phyloP scores from a whole-genome alignment of 257 asterid genomes.

The Anisodus acutangulus region DNA sequence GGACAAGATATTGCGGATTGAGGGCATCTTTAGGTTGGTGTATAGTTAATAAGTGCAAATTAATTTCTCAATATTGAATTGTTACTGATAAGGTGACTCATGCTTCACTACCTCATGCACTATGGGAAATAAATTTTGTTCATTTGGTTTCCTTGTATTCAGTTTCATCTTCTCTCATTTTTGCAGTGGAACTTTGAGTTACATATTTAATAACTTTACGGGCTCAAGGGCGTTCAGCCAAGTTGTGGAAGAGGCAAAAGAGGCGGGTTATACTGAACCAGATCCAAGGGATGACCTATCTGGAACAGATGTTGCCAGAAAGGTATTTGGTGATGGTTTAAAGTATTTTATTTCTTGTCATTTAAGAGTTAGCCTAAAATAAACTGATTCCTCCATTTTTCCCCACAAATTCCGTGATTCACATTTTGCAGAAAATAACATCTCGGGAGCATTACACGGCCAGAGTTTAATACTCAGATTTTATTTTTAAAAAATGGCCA shows the following conservation, averaged over 20 bases:
- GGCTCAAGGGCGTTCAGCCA: conserved; percentile 79
- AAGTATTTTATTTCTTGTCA: not conserved
- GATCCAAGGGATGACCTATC: conserved; percentile 99
- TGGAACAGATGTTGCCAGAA: conserved; percentile 97
- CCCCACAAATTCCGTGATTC: not conserved
- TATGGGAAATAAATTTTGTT: not conserved
- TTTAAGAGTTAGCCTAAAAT: not conserved
- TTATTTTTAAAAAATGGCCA: not conserved
- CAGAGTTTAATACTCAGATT: not conserved
- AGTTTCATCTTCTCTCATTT: conserved; percentile 31
- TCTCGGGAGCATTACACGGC: not conserved
- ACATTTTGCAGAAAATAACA: not conserved
- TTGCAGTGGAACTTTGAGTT: conserved; percentile 96
- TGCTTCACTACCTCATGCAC: conserved; percentile 27
- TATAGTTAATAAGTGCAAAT: not conserved
- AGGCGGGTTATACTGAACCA: conserved; percentile 98
- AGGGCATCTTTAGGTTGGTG: conserved; percentile 94
- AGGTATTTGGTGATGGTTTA: conserved; percentile 54
- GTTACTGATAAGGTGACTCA: conserved; percentile 20
- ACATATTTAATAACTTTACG: conserved; percentile 88
- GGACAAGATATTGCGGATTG: conserved; percentile 82
- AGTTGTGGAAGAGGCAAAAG: conserved; percentile 91
- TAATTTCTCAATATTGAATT: conserved; percentile 1
- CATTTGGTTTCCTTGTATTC: conserved; percentile 30
- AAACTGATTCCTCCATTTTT: not conserved